phyloP scores from a whole-genome alignment of 257 asterid species.

The Linaria vulgaris region DNA sequence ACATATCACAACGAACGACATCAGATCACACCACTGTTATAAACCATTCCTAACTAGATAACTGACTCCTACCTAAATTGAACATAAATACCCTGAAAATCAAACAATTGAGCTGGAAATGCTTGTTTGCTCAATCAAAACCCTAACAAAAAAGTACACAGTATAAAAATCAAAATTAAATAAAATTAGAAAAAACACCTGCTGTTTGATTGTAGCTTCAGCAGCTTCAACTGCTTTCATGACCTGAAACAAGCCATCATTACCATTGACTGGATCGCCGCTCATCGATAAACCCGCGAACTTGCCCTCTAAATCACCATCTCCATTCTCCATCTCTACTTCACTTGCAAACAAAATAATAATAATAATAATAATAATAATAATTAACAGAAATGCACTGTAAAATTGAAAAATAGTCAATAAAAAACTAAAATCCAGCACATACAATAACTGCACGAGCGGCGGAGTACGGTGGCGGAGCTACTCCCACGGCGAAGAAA shows the following conservation, averaged over 20 bases:
- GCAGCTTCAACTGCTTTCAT: conserved; percentile 98
- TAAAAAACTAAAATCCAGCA: no score
- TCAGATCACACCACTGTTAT: no score
- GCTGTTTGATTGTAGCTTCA: conserved; percentile 85
- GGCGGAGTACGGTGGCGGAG: no score
- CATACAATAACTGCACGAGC: no score
- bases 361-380: no score
- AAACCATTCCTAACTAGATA: no score
- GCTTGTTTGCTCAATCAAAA: conserved; percentile 3
- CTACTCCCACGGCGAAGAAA: no score
- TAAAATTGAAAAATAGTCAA: no score
- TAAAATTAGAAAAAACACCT: conserved; percentile 41
- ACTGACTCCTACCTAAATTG: no score
- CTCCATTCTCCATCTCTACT: conserved; percentile 69
- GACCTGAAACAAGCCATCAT: conserved; percentile 79
- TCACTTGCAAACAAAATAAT: no score
- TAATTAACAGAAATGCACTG: no score
- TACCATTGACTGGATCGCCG: conserved; percentile 56
- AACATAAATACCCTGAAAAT: background rate
- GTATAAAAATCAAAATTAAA: background rate
- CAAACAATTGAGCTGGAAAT: background rate
- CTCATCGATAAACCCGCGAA: conserved; percentile 55
- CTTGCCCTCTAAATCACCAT: conserved; percentile 46
- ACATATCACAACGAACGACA: no score
- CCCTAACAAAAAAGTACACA: background rate